Evolutionary conservation across 305 asterid species (phyloP), one percentile per base, ranked within the genome.

Genomic region (Fraxinus xanthoxyloides): DNA sequence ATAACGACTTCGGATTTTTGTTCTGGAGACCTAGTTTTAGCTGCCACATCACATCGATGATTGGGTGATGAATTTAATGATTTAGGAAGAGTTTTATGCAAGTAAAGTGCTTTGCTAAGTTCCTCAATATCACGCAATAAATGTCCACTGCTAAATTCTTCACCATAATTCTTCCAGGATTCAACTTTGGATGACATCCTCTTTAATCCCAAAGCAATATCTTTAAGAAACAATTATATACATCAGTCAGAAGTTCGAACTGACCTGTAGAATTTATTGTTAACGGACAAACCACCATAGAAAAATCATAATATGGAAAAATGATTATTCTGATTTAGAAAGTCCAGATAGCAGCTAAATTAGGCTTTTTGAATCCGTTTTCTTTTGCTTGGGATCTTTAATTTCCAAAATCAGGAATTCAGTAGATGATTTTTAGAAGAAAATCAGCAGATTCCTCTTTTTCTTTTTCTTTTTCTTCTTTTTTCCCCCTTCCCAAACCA

Each of bases 81-180:
- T 82, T 81, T 87, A 4, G 30, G 84, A 5, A 86, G 89, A 79
- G 38, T 82, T 85, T 82, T 84, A 76, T 85, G 89, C 85, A 90
- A 86, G 86, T 92, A 92, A 69, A 95, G 95, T 61, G 96, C 93
- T 84, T 86, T 88, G 87, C 97, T 89, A 72, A 95, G 92, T 86
- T 92, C 94, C 87, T 92, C 92, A 31, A 95, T 89, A 83, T 95
- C 99, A 46, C 82, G 89, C 89, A 93, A 84, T 23, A 93, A 85
- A 85, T 85, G 82, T 36, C 96, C 95, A 40, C 91, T 81, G 75
- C 87, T 81, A 75, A 76, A 75, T 79, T 87, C 92, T 74, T 86
- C 94, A 67, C 80, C 87, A 0, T 77, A 83, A 67, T 46, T 83
- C 87, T 74, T 85, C 83, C 75, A 61, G 59, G 81, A 67, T 46